Evolutionary conservation across 805 yeast genomes (phyloP), one percentile per base, ranked within the genome.

Genomic region (Diddensiella santjacobensis): DNA sequence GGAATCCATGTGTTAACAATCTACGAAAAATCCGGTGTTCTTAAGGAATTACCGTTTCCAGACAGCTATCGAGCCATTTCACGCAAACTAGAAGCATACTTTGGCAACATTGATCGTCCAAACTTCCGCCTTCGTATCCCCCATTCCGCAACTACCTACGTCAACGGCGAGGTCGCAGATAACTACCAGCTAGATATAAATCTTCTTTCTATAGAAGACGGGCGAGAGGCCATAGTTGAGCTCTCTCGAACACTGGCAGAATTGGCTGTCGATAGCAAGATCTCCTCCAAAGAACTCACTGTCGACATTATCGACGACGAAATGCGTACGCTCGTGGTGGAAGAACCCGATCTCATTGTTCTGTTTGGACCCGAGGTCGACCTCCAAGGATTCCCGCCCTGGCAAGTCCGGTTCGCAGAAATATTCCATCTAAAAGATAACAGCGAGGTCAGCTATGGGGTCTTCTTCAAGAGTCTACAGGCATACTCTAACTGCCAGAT

Each of bases 351-450:
- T 63, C 74, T 93, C 54, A 71, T 93, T 42, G 72, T 93, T 24
- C 69, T 86, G 45, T 93, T 91, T 64, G 88, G 88, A 18, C 96
- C 97, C n/a, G 73, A 75, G 10, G 72, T 93, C 54, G 95, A 89
- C 63, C 74, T 93, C 43, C 95, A 89, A 66, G 97, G 96, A 15
- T 93, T 83, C 65, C 98, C 98, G 18, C 99, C 99, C 23, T 93
- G 99, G 99, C 98, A 91, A 62, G 79, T 88, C 30, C 78, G 99
- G 53, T 75, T 95, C 45, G 79, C 89, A 4, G 99, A 93, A 63
- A 80, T 93, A 60, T 90, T 83, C 68, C 86, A 95, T 87, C 91
- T 88, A 61, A 84, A 84, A 2, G 96, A 87, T 64, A 89, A 89
- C 65, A 80, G 75, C 50, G 58, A 48, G n/a, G 95, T 88, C 41